phyloP scores from a whole-genome alignment of 2,329 filamentous ascomycete genomes.

The Fusarium abutilonis region DNA sequence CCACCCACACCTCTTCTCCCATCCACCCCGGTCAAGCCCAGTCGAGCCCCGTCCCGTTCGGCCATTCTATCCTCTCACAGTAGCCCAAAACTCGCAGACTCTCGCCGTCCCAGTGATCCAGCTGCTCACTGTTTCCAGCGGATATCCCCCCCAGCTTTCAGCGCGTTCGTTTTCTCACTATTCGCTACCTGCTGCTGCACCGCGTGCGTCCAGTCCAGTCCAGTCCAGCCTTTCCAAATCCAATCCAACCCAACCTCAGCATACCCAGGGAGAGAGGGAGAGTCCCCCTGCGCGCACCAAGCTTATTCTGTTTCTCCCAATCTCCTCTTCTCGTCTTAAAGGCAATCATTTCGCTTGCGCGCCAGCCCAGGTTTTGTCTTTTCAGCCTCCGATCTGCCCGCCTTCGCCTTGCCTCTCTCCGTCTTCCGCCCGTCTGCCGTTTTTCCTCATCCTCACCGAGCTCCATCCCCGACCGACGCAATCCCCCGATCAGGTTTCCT shows the following conservation, averaged over 20 bases:
- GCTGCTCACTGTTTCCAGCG: conserved; percentile 38
- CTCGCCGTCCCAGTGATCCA: conserved; percentile 29
- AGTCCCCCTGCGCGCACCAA: conserved; percentile 31
- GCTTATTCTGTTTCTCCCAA: conserved; percentile 40
- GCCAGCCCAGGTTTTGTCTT: conserved; percentile 48
- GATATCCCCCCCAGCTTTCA: conserved; percentile 33
- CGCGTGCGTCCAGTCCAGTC: background rate
- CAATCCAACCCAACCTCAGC: conserved; percentile 4
- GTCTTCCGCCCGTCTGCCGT: conserved; percentile 36
- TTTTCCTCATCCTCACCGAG: conserved; percentile 45
- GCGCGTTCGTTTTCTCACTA: conserved; percentile 24
- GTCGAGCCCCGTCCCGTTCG: conserved; percentile 36
- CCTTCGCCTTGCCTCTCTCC: conserved; percentile 33
- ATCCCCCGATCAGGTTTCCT: conserved; percentile 38
- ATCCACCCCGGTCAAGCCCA: conserved; percentile 42
- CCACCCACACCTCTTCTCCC: conserved; percentile 54
- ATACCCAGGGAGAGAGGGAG: conserved; percentile 17
- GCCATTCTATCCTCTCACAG: conserved; percentile 25
- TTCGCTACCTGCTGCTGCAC: conserved; percentile 2
- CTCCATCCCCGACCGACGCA: conserved; percentile 46
- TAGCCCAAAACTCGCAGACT: conserved; percentile 15
- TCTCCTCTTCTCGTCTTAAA: conserved; percentile 49
- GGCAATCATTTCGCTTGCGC: conserved; percentile 64
- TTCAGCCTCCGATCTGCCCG: conserved; percentile 59
- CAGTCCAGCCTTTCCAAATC: conserved; percentile 23